Evolutionary conservation across 306 rosid genomes (phyloP).

Genomic region (Betula pendula): DNA sequence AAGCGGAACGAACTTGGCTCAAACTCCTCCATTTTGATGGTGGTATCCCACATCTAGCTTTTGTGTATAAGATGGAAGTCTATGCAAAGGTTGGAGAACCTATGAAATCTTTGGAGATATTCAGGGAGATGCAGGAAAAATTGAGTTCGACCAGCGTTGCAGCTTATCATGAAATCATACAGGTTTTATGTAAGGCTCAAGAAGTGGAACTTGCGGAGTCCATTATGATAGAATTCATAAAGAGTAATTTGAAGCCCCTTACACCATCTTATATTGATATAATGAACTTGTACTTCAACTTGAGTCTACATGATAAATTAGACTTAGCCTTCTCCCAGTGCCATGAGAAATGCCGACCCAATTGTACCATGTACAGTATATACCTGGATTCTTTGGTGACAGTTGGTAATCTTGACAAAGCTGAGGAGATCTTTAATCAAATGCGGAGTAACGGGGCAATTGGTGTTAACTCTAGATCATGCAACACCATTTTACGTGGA

Average conservation of each 20-base stretch:
- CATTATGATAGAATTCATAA: slow-evolving; percentile 60
- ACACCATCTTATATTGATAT: slow-evolving; percentile 62
- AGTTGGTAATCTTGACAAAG: slow-evolving; percentile 66
- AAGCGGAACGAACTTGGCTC: slow-evolving; percentile 68
- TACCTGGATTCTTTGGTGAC: slow-evolving; percentile 87
- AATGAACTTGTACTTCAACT: slow-evolving; percentile 71
- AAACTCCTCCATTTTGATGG: slow-evolving; percentile 50
- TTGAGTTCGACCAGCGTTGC: slow-evolving; percentile 46
- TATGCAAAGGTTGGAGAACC: slow-evolving; percentile 70
- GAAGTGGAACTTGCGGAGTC: slow-evolving; percentile 74
- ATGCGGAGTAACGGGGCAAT: slow-evolving; percentile 56
- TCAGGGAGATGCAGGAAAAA: slow-evolving; percentile 71
- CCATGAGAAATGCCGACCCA: slow-evolving; percentile 77
- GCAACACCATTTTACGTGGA: slow-evolving; percentile 81
- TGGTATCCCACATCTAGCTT: slow-evolving; percentile 58
- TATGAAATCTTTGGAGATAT: slow-evolving; percentile 60
- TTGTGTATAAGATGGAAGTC: slow-evolving; percentile 86
- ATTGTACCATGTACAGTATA: slow-evolving; percentile 60
- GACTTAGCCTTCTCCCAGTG: slow-evolving; percentile 66
- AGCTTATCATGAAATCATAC: slow-evolving; percentile 73
- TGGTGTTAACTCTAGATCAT: slow-evolving; percentile 73
- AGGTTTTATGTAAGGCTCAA: slow-evolving; percentile 69
- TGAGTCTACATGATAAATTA: slow-evolving; percentile 62
- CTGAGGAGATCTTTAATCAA: slow-evolving; percentile 63
- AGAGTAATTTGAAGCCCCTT: slow-evolving; percentile 69